Base-by-base conservation (phyloP, 2,329 filamentous ascomycete species). In the Hypomyces perniciosus region DNA sequence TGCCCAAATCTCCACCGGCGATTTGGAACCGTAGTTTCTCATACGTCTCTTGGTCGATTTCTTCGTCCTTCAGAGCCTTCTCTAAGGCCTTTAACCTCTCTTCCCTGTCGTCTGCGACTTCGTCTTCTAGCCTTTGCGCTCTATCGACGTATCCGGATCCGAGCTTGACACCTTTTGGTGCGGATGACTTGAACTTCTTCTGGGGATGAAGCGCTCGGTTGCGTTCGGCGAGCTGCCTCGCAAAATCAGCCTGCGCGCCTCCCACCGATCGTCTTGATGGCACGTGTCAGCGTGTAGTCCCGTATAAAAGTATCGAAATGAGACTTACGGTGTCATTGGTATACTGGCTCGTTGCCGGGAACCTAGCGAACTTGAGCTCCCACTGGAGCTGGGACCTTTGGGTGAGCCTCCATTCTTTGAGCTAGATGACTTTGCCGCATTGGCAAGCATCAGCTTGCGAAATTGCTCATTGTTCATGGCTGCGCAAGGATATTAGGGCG, bases 401-500 rank as follows among this genome's bases (percentile, higher is more conserved):
- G 59, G 62, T 10, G 78, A 74, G 44, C 72, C 64, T 56, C 72
- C 77, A 74, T 79, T 68, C 64, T 68, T 69, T 54, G 67, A 51
- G 59, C 68, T 53, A 55, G 65, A 60, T 30, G 68, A 55, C 53
- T 74, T 75, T 50, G 68, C 62, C 6, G 74, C 63, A 53, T 74
- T 76, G 38, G 68, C 68, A 42, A 84, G 74, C 26, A 96, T 69
- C 6, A 97, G 79, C 57, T 86, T 86, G 49, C 93, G 86, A 63
- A 99, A 99, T 62, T 96, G 89, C 40, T 90, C 83, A 76, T 97
- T 97, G 68, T 97, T 95, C 93, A 99, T 97, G 35, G 40, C 56
- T 48, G 44, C 49, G 46, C 27, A n/a, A n/a, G n/a, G 34, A 29
- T 5, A 13, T n/a, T 37, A 35, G 5, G 10, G 31, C 4, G 13